Evolutionary conservation across 768 basidiomycete genomes (phyloP).

Genomic region (Candolleomyces aberdarensis): DNA sequence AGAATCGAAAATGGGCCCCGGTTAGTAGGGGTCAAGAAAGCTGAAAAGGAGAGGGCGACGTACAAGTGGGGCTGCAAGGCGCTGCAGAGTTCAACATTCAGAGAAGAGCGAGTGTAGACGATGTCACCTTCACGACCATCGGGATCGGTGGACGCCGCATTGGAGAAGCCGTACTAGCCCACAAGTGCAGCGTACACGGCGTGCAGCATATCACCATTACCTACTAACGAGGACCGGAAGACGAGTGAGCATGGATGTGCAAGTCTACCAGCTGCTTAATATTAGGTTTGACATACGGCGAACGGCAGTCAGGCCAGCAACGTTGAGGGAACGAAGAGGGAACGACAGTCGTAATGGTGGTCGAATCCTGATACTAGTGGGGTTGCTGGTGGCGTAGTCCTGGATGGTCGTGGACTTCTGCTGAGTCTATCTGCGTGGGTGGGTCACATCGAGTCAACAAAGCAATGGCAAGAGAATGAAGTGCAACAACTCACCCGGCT

Average conservation of each 20-base stretch:
- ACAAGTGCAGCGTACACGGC: constrained; percentile 39
- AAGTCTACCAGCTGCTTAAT: not conserved
- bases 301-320: not conserved
- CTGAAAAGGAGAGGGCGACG: constrained; percentile 7
- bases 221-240: not conserved
- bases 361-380: constrained; percentile 48
- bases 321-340: too few relatives aligned
- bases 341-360: too few relatives aligned
- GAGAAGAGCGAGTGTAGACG: constrained; percentile 47
- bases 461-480: not conserved
- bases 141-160: constrained; percentile 36
- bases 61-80: constrained; percentile 45
- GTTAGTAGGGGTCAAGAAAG: not conserved
- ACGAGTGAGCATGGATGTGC: not conserved
- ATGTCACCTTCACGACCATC: constrained; percentile 39
- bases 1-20: not conserved
- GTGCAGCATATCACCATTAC: constrained; percentile 46
- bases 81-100: constrained; percentile 44
- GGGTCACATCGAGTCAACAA: not conserved
- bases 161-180: constrained; percentile 27
- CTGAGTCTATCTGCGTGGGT: constrained; percentile 35
- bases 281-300: not conserved
- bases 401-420: constrained; percentile 35
- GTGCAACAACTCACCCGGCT: not conserved
- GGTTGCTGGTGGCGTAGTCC: too few relatives aligned